Conservation (phyloP, 345 rosid genomes). For the Zanthoxylum bungeanum region DNA sequence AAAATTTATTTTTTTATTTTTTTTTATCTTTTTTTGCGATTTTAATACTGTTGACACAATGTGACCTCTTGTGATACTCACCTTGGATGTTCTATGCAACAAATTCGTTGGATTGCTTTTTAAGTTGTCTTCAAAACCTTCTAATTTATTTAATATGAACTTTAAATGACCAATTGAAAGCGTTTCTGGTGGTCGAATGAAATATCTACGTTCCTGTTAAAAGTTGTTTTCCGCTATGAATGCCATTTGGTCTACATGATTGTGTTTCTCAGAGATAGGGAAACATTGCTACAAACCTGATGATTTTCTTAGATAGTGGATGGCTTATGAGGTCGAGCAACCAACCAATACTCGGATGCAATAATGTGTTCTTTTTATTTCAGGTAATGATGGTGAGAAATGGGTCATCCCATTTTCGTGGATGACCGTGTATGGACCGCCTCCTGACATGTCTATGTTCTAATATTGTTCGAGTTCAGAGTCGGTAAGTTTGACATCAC, state of each 20-base stretch:
- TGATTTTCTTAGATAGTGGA: neutral
- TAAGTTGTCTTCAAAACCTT: no score
- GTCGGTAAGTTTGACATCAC: neutral
- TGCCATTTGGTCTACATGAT: neutral
- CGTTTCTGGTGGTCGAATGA: neutral
- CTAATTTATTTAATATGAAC: no score
- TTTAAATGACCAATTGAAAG: neutral
- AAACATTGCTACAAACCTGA: no score
- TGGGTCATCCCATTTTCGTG: conserved; percentile 80
- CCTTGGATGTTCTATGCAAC: no score
- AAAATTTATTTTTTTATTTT: no score
- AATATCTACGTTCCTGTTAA: neutral
- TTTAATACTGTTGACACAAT: no score
- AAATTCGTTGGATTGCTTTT: no score
- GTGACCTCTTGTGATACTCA: no score
- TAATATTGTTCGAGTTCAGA: conserved; percentile 20
- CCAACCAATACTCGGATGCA: neutral
- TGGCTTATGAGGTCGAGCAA: neutral
- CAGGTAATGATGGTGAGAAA: conserved; percentile 54
- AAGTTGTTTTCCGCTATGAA: neutral
- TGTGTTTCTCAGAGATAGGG: no score
- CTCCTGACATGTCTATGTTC: conserved; percentile 82
- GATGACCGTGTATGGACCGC: conserved; percentile 82
- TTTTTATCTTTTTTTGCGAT: no score
- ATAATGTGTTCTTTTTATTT: conserved; percentile 14